Percentiles rank a stretch among this genome's conserved stretches.
These are phyloP conservation scores for Hypoxylon sp. DNA, from an alignment of 2,329 filamentous ascomycete genomes.

Conservation along the genomic window DNA sequence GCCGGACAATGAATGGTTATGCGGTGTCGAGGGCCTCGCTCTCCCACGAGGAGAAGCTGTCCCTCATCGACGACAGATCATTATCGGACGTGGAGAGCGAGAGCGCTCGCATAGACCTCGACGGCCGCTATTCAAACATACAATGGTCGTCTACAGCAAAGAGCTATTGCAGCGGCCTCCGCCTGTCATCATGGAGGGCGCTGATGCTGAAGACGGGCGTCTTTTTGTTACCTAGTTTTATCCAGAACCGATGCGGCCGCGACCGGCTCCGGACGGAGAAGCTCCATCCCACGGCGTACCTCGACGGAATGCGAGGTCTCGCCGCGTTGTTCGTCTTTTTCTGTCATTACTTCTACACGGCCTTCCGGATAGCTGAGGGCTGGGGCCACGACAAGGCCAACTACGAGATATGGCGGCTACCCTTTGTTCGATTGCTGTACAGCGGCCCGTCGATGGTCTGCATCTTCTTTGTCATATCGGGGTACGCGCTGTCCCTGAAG, in stretches of 20 bases:
- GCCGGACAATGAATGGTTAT: constrained; percentile 54
- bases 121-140: constrained; percentile 46
- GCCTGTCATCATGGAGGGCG: constrained; percentile 49
- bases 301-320: constrained; percentile 66
- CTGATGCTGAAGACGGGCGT: constrained; percentile 51
- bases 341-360: constrained; percentile 65
- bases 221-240: constrained; percentile 63
- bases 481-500: constrained; percentile 66
- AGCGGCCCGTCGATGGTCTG: constrained; percentile 65
- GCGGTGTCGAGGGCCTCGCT: constrained; percentile 48
- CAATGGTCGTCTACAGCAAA: constrained; percentile 48
- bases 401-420: constrained; percentile 59
- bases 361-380: constrained; percentile 60
- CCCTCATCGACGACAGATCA: constrained; percentile 55
- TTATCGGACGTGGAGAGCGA: constrained; percentile 56
- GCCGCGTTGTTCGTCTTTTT: constrained; percentile 65
- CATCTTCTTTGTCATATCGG: constrained; percentile 70
- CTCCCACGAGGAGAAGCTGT: constrained; percentile 55
- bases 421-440: constrained; percentile 62
- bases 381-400: constrained; percentile 57
- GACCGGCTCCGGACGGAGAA: constrained; percentile 53
- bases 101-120: constrained; percentile 50
- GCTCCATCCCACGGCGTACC: constrained; percentile 63
- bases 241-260: constrained; percentile 55
- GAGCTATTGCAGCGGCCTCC: constrained; percentile 41